phyloP scores from a whole-genome alignment of 1,284 basidiomycete genomes.

The Fomes fomentarius region DNA sequence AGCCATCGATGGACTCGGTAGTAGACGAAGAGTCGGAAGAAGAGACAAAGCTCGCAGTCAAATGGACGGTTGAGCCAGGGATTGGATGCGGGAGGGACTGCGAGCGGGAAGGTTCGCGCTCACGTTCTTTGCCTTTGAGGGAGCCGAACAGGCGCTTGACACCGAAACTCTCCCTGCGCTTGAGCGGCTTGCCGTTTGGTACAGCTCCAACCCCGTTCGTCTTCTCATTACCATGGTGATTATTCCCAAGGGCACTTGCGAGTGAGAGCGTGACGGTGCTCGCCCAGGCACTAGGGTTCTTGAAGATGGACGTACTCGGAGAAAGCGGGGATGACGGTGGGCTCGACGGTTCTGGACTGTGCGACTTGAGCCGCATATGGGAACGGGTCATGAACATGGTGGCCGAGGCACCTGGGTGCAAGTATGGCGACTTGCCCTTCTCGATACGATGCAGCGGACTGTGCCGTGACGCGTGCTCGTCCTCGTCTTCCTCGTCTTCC shows the following conservation, averaged over 20 bases:
- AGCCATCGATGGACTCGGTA: conserved; percentile 18
- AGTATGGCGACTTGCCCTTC: conserved; percentile 20
- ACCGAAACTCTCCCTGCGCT: conserved; percentile 35
- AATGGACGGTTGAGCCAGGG: background rate
- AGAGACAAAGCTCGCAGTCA: conserved; percentile 7
- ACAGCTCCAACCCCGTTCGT: conserved; percentile 4
- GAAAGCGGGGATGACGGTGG: conserved; percentile 27
- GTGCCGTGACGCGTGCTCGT: conserved; percentile 4
- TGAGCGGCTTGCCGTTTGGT: conserved; percentile 7
- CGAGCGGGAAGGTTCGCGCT: conserved; percentile 15
- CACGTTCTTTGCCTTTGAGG: conserved; percentile 36
- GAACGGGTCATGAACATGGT: conserved; percentile 7
- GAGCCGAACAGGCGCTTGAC: conserved; percentile 34
- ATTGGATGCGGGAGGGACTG: conserved; percentile 2
- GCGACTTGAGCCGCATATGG: conserved; percentile 5
- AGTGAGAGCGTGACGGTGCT: conserved; percentile 33
- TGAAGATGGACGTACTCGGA: conserved; percentile 24
- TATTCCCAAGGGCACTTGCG: conserved; percentile 16
- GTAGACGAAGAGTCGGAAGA: conserved; percentile 15
- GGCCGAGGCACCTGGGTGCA: conserved; percentile 2
- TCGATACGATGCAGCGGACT: conserved; percentile 5
- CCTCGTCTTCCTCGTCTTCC: conserved; percentile 17
- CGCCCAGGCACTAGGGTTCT: conserved; percentile 28
- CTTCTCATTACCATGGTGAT: conserved; percentile 12
- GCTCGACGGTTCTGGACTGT: conserved; percentile 18